Base-by-base conservation (phyloP, 306 rosid species). In the Rosa lucieae region DNA sequence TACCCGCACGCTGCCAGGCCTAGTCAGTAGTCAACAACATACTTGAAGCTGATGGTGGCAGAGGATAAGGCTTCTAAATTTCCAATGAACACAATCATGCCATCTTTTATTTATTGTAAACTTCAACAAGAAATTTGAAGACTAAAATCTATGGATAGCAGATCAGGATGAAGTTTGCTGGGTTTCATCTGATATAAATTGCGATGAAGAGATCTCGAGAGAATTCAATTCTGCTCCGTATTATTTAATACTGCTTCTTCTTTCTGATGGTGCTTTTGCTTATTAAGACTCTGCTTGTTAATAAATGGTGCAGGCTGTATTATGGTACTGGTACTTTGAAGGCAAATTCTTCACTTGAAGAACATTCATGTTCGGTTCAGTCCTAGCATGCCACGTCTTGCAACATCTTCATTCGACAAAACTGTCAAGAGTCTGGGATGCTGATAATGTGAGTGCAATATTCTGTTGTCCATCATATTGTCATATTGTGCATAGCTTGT, bases 371-470 rank as follows among this genome's bases (percentile, higher is more conserved):
- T 94, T 75, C 95, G 97, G 49, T 94, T 94, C 80, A 91, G 99
- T 83, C 94, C 97, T 20, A 94, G 89, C 91, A 84, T 86, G 90
- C 83, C 91, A 2, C 99, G 94, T 21, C 89, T 40, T 40, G 43
- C 43, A 40, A 40, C 43, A 40, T 40, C 5, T 40, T 6, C 43
- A 40, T 40, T 40, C 46, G 97, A 94, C 86, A 91, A 88, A 90
- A 91, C 97, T 71, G 97, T 94, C 82, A 40, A 72, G 97, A 88
- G 97, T 94, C 81, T 94, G 99, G 99, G 99, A 92, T 82, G 95
- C 88, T 62, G 99, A 94, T 53, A 94, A 88, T 87, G 99, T 92
- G 58, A 94, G 95, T 92, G 29, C 26, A 86, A 13, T 35, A 15
- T 61, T 78, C 58, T 37, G 68, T 32, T 74, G 32, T 51, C 59